A percentile compares a stretch with the other conserved stretches of the same genome.
Evolutionary conservation across 345 rosid genomes (phyloP).

Genomic region (Orychophragmus violaceus): DNA sequence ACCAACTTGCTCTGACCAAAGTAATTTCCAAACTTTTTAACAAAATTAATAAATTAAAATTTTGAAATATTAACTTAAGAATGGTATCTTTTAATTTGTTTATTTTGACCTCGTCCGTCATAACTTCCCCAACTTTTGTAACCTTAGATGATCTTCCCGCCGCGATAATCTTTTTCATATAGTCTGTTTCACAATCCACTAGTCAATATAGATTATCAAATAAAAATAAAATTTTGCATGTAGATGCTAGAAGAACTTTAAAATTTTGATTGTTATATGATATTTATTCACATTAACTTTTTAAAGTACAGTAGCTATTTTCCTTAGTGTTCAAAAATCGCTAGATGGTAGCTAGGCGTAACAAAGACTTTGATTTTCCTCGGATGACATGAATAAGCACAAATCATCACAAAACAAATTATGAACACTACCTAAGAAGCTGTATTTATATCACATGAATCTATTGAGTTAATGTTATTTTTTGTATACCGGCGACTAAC

Average conservation of each 20-base stretch:
- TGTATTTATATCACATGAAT: not conserved
- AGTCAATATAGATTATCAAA: not conserved
- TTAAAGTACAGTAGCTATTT: not conserved
- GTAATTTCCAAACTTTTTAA: too few relatives aligned
- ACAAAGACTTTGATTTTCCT: too few relatives aligned
- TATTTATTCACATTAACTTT: not conserved
- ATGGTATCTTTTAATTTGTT: not conserved
- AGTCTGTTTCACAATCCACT: conserved; percentile 48
- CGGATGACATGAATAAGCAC: not conserved
- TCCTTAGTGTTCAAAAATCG: too few relatives aligned
- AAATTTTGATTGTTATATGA: not conserved
- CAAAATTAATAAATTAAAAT: not conserved
- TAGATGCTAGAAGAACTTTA: not conserved
- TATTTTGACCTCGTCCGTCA: conserved; percentile 64
- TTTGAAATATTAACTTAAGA: not conserved
- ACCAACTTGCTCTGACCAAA: too few relatives aligned
- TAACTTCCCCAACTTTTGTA: conserved; percentile 76
- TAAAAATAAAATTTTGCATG: not conserved
- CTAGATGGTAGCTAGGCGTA: too few relatives aligned
- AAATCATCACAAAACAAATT: not conserved
- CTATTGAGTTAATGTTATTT: not conserved
- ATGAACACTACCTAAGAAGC: not conserved
- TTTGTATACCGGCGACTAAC: not conserved
- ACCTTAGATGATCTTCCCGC: conserved; percentile 56
- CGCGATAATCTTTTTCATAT: conserved; percentile 61